Conservation (phyloP, 1,139 yeast genomes). For the Debaryomycetaceae sp. region DNA sequence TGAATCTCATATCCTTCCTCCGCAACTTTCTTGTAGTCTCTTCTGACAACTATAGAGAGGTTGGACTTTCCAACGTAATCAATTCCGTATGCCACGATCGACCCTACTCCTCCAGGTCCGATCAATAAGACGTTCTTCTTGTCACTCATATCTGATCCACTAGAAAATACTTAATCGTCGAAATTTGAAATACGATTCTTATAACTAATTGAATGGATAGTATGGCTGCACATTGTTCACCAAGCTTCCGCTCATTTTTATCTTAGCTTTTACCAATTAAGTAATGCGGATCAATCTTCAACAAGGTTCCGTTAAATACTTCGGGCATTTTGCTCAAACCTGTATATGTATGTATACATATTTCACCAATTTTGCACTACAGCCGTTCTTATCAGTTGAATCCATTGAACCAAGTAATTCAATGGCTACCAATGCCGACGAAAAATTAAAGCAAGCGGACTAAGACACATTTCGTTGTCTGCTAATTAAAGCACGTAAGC, state of each 20-base stretch:
- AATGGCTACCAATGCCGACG: no score
- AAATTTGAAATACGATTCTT: neutral
- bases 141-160: neutral
- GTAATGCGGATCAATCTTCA: neutral
- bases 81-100: slow-evolving; percentile 17
- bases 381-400: no score
- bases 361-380: no score
- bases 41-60: slow-evolving; percentile 16
- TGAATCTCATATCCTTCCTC: slow-evolving; percentile 14
- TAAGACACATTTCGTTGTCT: no score
- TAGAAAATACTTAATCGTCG: neutral
- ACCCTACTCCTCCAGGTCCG: slow-evolving; percentile 22
- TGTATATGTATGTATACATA: no score
- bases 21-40: slow-evolving; percentile 14
- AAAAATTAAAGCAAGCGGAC: no score
- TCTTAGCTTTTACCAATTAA: neutral
- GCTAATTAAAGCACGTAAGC: no score
- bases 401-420: no score
- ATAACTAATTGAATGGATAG: neutral
- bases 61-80: slow-evolving; percentile 9
- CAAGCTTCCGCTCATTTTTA: neutral
- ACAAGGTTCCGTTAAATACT: neutral
- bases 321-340: no score
- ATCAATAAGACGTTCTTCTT: slow-evolving; percentile 13
- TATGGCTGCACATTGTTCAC: neutral